phyloP scores from a whole-genome alignment of 2,329 filamentous ascomycete genomes.

The Teratosphaeria nubilosa region DNA sequence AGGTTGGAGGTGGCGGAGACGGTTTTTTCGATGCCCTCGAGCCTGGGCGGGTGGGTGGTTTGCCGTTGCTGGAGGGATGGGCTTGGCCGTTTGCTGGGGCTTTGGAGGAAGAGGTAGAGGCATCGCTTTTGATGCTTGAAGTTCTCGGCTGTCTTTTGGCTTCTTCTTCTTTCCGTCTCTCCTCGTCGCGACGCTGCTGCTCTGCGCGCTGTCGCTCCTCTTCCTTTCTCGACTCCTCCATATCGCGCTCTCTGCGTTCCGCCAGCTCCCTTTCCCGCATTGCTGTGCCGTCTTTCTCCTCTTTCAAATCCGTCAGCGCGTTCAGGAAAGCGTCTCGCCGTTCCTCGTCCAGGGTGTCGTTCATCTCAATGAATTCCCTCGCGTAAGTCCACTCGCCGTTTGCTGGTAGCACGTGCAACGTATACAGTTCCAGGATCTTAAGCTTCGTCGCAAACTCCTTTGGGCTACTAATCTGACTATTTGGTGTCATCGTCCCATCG shows the following conservation, averaged over 20 bases:
- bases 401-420: constrained; percentile 82
- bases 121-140: background rate
- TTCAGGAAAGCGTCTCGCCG: constrained; percentile 79
- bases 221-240: constrained; percentile 27
- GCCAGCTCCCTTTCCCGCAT: constrained; percentile 51
- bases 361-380: constrained; percentile 77
- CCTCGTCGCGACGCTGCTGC: constrained; percentile 13
- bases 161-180: constrained; percentile 25
- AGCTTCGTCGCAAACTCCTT: constrained; percentile 51
- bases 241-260: constrained; percentile 43
- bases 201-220: constrained; percentile 22
- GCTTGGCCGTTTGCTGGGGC: background rate
- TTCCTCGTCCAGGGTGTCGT: constrained; percentile 83
- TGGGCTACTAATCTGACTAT: constrained; percentile 22
- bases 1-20: constrained; percentile 7
- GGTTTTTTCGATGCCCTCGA: constrained; percentile 4
- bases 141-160: background rate
- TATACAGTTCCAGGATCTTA: constrained; percentile 91
- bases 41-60: constrained; percentile 25
- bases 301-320: constrained; percentile 71
- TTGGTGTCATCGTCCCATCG: constrained; percentile 44
- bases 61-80: background rate
- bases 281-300: constrained; percentile 69
- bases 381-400: constrained; percentile 97
- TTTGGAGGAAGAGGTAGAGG: background rate